Base-by-base conservation (phyloP, 495 filamentous ascomycete species). In the Podospora comata region DNA sequence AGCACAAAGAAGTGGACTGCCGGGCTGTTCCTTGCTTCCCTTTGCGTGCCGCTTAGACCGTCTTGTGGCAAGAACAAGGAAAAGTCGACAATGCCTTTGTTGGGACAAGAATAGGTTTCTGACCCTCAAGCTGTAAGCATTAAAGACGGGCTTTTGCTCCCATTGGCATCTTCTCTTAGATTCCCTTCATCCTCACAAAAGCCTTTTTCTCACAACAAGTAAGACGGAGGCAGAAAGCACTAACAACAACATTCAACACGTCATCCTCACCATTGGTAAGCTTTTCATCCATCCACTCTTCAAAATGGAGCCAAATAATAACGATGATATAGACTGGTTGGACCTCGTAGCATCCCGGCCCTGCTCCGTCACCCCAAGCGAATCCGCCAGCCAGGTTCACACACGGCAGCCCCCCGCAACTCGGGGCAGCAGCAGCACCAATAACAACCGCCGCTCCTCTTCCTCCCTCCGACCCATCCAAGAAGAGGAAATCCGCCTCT, bases 321-420 rank as follows among this genome's bases (percentile, higher is more conserved):
- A 48, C 39, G 39, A 48, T 48, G 39, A 48, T 48, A 48, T 48
- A 48, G 39, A 48, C 9, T 48, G 39, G 39, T 13, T 48, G 39
- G 39, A 48, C 13, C 39, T 48, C 9, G 39, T 48, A 13, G 7
- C 39, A 48, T 48, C 39, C 39, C 39, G 39, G 15, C 39, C 39
- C 55, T 58, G n/a, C n/a, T 20, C 55, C 55, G 11, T 58, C 13
- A 58, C 55, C 55, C 55, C 55, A 7, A 26, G 55, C 55, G 55
- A 58, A 58, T 58, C 55, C 3, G 55, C 55, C 55, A 58, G 55
- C 18, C 55, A 58, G 23, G 55, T 58, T 58, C 55, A 19, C 7
- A 9, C 9, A 20, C 55, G n/a, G 39, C 39, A 13, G 39, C 9
- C 39, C 13, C 39, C 39, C 2, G 9, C 5, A 16, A 48, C 39